Base-by-base conservation (phyloP, 495 filamentous ascomycete genomes). In the Lepraria neglecta region DNA sequence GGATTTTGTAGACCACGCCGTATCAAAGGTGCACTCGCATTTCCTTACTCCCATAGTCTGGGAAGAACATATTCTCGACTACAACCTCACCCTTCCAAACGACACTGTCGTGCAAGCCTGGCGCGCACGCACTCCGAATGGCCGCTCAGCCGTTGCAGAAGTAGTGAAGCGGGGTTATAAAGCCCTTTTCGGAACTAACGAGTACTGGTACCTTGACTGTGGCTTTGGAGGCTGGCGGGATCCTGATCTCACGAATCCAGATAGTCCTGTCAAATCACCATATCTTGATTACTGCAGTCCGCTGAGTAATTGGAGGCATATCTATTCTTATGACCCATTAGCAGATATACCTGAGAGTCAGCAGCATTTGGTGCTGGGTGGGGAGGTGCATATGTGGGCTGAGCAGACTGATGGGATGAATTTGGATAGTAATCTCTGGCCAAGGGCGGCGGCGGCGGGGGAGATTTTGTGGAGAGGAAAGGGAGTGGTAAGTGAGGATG, bases 151-250 rank as follows among this genome's bases (percentile, higher is more conserved):
- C 76, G 77, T 61, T 69, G 73, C 47, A 73, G 82, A 40, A 82
- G 45, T 53, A 19, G 54, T 85, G 0, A 73, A 66, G 6, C 74
- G 76, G 55, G 89, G 89, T 2, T 75, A 86, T 73, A 81, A 84
- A 64, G 86, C 82, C 3, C 80, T 92, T 47, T 81, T 79, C 30
- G 88, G 88, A 31, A 84, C 87, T 68, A 89, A 89, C 70, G 82
- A 88, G 58, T 86, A 75, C 67, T 91, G 86, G 64, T 90, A 91
- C 63, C 83, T 92, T 55, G 88, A 92, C 78, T 92, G 88, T 69
- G 88, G 89, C 9, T 77, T 80, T 56, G 87, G 88, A 19, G 80
- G 88, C 65, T 92, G 86, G 86, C 78, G 90, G 58, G 81, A 85
- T 76, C 85, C 86, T 57, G 70, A 67, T 28, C 76, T 76, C 48